Base-by-base conservation (phyloP, 495 filamentous ascomycete species). In the Lasiosphaeria hispida region DNA sequence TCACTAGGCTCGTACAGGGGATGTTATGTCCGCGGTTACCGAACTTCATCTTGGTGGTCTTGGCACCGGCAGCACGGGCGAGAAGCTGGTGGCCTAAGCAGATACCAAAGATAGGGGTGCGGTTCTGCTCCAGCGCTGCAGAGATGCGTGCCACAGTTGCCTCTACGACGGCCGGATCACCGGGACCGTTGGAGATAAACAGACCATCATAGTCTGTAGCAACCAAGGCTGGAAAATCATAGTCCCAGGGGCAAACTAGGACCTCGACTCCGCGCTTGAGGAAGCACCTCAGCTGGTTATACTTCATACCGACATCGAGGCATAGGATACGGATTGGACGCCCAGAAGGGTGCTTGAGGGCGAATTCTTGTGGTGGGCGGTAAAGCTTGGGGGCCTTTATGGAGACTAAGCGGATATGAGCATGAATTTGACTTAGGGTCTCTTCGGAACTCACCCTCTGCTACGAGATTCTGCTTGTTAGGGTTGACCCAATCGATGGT, bases 21-120 rank as follows among this genome's bases (percentile, higher is more conserved):
- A 98, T 97, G 70, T 98, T 98, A 79, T 96, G 92, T 38, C 94
- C 94, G 65, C 94, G 89, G 75, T 98, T 98, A 74, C 94, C 94
- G 66, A 97, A 98, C 79, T 96, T 96, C 89, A 98, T 95, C 77
- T 98, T 98, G 56, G 77, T 69, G 2, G 94, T 98, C 34, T 83
- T 81, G 38, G 93, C 94, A 52, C 94, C 94, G 17, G 91, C 87
- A 23, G 94, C 91, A 59, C 94, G 83, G 15, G 94, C 90, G 39
- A 98, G 86, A 54, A 98, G 80, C 74, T 97, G 94, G 69, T 98
- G 94, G 50, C 94, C 94, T 57, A 98, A 75, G 75, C 94, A 98
- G 63, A 98, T 98, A 69, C 92, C 94, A 63, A 98, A 97, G 35
- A 98, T 87, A 11, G 94, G 94, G 0, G 87, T 92, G 41, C 82